Conservation (phyloP, 768 basidiomycete species). For the Pleurotus djamor region DNA sequence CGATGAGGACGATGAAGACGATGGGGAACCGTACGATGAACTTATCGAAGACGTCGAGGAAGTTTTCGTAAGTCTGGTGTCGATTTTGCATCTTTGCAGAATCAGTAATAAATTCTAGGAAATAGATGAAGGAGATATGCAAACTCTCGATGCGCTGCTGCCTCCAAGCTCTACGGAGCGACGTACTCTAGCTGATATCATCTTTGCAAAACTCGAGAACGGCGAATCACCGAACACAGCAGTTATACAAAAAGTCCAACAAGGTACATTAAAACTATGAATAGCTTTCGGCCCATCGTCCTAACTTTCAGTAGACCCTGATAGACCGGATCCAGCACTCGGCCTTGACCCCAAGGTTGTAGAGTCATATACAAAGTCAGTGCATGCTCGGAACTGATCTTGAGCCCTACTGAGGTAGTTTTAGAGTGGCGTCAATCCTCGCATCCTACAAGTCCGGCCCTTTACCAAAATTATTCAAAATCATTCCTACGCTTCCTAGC, state of each 20-base stretch:
- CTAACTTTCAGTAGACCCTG: slow-evolving; percentile 32
- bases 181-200: slow-evolving; percentile 93
- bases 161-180: slow-evolving; percentile 76
- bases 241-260: slow-evolving; percentile 58
- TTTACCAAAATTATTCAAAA: slow-evolving; percentile 96
- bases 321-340: slow-evolving; percentile 74
- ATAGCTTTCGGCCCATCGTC: not conserved
- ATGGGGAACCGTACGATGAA: slow-evolving; percentile 54
- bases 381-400: not conserved
- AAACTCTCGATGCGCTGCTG: slow-evolving; percentile 78
- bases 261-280: slow-evolving; percentile 35
- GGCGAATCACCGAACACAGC: slow-evolving; percentile 51
- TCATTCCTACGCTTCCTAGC: slow-evolving; percentile 91
- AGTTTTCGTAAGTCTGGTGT: slow-evolving; percentile 46
- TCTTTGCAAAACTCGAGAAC: slow-evolving; percentile 87
- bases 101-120: slow-evolving; percentile 43
- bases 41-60: slow-evolving; percentile 54
- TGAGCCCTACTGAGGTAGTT: not conserved
- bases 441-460: slow-evolving; percentile 91
- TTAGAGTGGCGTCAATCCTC: slow-evolving; percentile 82
- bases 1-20: slow-evolving; percentile 44
- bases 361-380: slow-evolving; percentile 87
- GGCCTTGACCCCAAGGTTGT: slow-evolving; percentile 92
- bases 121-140: slow-evolving; percentile 89
- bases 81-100: slow-evolving; percentile 1